These are phyloP conservation scores for Fusarium decemcellulare DNA, from an alignment of 2,329 filamentous ascomycete species.

Conservation along the genomic window DNA sequence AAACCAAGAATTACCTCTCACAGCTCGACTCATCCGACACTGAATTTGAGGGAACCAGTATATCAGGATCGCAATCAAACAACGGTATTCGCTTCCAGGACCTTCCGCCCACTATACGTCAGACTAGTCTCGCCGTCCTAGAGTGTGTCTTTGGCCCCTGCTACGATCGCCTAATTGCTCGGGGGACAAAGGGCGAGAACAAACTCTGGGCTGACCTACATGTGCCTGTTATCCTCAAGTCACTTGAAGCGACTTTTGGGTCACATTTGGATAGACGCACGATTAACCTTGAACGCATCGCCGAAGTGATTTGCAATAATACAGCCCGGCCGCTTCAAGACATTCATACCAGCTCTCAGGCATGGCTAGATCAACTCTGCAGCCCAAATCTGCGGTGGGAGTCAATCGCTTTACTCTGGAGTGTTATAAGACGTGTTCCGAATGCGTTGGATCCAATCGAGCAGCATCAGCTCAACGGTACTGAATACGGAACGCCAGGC, in stretches of 20 bases:
- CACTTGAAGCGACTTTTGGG: slow-evolving; percentile 1
- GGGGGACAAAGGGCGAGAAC: background rate
- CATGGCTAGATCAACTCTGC: slow-evolving; percentile 54
- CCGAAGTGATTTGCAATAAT: slow-evolving; percentile 50
- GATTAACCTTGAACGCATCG: slow-evolving; percentile 11
- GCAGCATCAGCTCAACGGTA: background rate
- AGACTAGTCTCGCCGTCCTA: slow-evolving; percentile 21
- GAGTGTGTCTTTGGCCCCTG: slow-evolving; percentile 5
- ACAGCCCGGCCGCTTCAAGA: slow-evolving; percentile 50
- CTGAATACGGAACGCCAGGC: background rate
- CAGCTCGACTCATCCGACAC: background rate
- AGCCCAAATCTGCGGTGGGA: slow-evolving; percentile 56
- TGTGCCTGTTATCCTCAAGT: slow-evolving; percentile 1
- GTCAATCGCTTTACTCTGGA: slow-evolving; percentile 53
- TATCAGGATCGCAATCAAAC: background rate
- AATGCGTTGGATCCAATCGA: slow-evolving; percentile 9
- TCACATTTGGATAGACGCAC: background rate
- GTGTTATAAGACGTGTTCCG: slow-evolving; percentile 12
- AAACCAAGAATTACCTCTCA: slow-evolving; percentile 4
- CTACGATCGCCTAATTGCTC: background rate
- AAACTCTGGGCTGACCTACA: slow-evolving; percentile 9
- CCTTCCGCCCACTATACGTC: slow-evolving; percentile 1
- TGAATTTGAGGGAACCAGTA: background rate
- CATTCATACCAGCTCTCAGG: slow-evolving; percentile 47
- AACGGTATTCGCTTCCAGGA: slow-evolving; percentile 3